Evolutionary conservation across 139 green algal species (phyloP), one percentile per base, ranked within the genome.

Genomic region (Chlorokybus atmophyticus): DNA sequence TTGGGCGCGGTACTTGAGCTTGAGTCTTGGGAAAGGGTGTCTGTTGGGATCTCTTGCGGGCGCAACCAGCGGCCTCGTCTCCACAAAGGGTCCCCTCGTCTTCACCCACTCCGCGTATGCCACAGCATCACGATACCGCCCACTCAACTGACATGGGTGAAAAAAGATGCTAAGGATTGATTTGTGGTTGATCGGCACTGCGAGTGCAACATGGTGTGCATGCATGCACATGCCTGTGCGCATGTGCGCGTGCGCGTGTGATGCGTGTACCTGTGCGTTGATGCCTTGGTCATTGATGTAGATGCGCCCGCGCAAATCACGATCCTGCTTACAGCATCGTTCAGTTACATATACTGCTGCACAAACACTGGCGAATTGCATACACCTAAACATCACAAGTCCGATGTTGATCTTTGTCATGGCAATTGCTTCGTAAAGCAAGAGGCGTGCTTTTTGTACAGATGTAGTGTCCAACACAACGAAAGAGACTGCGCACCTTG

Each of bases 271-370:
- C 69, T 98, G 91, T 2, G 83, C 87, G 64, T 98, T 98, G 60
- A 98, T 84, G 49, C 90, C 90, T 60, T 97, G 91, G 23, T 75
- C 52, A 28, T 74, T 86, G 47, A 98, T 81, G 77, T 96, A 98
- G 50, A 98, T 95, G 30, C 91, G 79, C 32, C 91, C 91, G 1
- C 69, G 62, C 0, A 94, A 59, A 26, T 90, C 83, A 44, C 52
- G 50, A 17, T 38, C 50, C 52, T 74, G 44, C 55, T 38, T 27
- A 17, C 60, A 1, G 14, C 17, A 17, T 44, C 17, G 17, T 17
- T 44, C 14, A 14, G 17, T 23, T 17, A 44, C 14, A 14, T 14
- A 44, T 14, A 44, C 38, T 44, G 38, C 38, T 14, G 38, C 38
- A 17, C 38, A 14, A 23, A 17, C 14, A 14, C 14, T 23, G 38